Evolutionary conservation across 2,329 filamentous ascomycete species (phyloP), one percentile per base, ranked within the genome.

Genomic region (Ophiostoma fasciatum): DNA sequence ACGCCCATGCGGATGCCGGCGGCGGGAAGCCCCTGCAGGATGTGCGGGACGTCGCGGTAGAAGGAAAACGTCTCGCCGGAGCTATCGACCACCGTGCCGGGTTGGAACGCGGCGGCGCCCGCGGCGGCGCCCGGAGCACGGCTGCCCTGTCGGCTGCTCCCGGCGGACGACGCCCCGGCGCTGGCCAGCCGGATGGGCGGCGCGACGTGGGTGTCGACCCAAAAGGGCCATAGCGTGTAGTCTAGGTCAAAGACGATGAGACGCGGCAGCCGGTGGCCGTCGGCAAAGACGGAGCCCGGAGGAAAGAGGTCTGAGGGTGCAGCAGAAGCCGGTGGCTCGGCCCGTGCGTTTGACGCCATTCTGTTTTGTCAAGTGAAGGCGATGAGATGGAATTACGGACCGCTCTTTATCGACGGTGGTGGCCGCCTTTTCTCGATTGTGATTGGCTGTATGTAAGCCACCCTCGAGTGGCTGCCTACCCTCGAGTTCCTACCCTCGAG

Each of bases 191-290:
- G 29, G 4, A 37, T 26, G 0, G 85, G 87, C 7, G 75, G 70
- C 18, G 74, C 73, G 48, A 90, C 80, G 58, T 94, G 87, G 4
- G 85, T 94, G 62, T 96, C 90, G 2, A 93, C 78, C 88, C 88
- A 96, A 60, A 94, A 94, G 5, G 87, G 85, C 90, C 88, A 96
- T n/a, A 96, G 68, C 63, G 90, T 96, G 66, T 94, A 96, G 66
- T 96, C 88, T 43, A 96, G 74, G 56, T 96, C 90, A 61, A 96
- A 94, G 44, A 90, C 82, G 48, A 96, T 70, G 46, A 94, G 68
- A 42, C 78, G 75, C 0, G 87, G 87, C 2, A 94, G 69, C 0
- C 84, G 82, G 0, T 75, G 69, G 28, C 73, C 58, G 55, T 71
- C 64, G 45, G 53, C 49, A 26, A 72, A 62, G 46, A 64, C 61